These are phyloP conservation scores for Hanseniaspora taiwanica DNA, from an alignment of 805 yeast genomes.

Conservation along the genomic window DNA sequence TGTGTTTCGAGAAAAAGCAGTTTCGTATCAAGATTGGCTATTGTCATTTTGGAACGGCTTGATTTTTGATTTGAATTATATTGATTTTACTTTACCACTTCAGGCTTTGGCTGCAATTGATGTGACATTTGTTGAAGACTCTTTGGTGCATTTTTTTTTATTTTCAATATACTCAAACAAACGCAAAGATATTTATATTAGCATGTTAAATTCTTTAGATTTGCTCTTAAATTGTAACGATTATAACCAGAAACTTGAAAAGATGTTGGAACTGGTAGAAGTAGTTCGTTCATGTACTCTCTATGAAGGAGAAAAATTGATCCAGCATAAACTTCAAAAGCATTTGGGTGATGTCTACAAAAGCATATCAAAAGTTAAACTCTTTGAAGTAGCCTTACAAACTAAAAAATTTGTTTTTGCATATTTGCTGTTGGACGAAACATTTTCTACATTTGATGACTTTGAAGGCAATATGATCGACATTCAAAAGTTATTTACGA, in stretches of 20 bases:
- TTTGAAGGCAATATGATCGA: constrained; percentile 6
- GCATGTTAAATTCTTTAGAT: constrained; percentile 2
- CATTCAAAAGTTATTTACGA: constrained; percentile 30
- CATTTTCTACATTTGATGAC: constrained; percentile 5
- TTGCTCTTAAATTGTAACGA: constrained; percentile 5
- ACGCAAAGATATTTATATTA: not conserved
- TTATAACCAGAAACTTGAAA: constrained; percentile 6
- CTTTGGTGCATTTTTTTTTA: constrained; percentile 1
- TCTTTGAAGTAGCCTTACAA: constrained; percentile 12
- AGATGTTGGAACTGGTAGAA: constrained; percentile 16
- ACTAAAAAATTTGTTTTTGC: constrained; percentile 21
- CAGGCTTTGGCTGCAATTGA: constrained; percentile 7
- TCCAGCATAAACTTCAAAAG: too few relatives aligned
- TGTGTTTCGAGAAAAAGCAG: constrained; percentile 6
- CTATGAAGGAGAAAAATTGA: too few relatives aligned
- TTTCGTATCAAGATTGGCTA: constrained; percentile 3
- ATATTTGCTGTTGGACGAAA: constrained; percentile 25
- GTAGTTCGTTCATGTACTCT: too few relatives aligned
- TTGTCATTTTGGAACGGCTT: constrained; percentile 4
- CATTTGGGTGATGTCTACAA: constrained; percentile 12
- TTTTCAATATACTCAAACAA: not conserved
- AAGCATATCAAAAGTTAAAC: constrained; percentile 10
- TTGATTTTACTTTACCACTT: not conserved
- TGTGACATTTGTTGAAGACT: constrained; percentile 4
- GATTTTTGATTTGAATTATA: not conserved